A percentile compares a stretch with the other conserved stretches of the same genome.
These are phyloP conservation scores for Phytophthora vignae DNA, from an alignment of 352 stramenopile genomes.

Conservation along the genomic window DNA sequence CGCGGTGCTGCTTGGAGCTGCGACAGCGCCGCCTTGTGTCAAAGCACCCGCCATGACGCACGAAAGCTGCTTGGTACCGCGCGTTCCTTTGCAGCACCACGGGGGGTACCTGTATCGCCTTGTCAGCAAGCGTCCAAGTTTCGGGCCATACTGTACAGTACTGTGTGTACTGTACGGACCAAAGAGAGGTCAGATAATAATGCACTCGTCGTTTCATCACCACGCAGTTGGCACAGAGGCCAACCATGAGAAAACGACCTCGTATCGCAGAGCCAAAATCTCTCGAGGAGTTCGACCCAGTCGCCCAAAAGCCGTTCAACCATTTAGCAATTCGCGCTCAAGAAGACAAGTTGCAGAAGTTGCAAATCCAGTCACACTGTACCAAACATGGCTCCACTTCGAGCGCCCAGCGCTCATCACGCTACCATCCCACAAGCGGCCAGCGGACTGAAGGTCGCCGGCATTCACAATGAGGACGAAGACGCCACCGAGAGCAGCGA, in stretches of 20 bases:
- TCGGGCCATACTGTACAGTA: too few relatives aligned
- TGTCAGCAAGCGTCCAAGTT: background rate
- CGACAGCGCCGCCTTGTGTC: too few relatives aligned
- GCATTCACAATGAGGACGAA: background rate
- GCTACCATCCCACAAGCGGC: background rate
- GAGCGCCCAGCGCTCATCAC: background rate
- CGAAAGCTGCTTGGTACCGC: too few relatives aligned
- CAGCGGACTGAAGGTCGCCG: background rate
- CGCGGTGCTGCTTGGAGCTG: too few relatives aligned
- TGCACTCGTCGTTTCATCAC: background rate
- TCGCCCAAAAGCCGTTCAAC: too few relatives aligned
- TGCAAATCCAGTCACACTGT: too few relatives aligned
- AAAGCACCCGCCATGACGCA: too few relatives aligned
- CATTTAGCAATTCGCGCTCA: background rate
- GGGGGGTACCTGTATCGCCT: too few relatives aligned
- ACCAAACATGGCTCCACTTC: background rate
- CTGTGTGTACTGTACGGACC: too few relatives aligned
- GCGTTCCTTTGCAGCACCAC: too few relatives aligned
- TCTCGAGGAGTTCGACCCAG: too few relatives aligned
- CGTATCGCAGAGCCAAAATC: background rate
- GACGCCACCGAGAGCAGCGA: background rate
- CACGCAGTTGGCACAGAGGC: background rate
- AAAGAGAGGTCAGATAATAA: background rate
- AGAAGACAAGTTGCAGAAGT: background rate
- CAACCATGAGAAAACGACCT: background rate